A percentile compares a stretch with the other conserved stretches of the same genome.
These are phyloP conservation scores for Xerocomellus dryophilus DNA, from an alignment of 768 basidiomycete genomes.

Conservation along the genomic window DNA sequence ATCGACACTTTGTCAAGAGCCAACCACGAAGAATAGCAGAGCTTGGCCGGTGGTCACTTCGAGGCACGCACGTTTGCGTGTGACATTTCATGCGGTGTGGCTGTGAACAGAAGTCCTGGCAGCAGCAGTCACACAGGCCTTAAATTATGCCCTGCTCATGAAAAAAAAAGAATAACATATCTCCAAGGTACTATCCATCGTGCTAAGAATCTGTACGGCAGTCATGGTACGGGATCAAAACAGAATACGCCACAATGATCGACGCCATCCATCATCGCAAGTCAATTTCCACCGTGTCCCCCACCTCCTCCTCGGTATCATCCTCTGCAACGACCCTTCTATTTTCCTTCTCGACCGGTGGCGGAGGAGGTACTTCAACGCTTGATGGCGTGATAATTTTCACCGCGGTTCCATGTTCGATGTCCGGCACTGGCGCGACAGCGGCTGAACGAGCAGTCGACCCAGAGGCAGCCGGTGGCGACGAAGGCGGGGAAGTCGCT, in stretches of 20 bases:
- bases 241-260: not conserved
- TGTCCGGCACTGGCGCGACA: not conserved
- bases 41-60: too few species aligned
- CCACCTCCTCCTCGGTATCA: constrained; percentile 68
- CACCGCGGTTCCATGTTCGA: constrained; percentile 14
- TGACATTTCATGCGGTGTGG: constrained; percentile 14
- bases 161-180: constrained; percentile 8
- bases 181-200: constrained; percentile 3
- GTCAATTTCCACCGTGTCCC: constrained; percentile 73
- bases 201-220: not conserved
- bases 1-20: not conserved
- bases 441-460: constrained; percentile 10
- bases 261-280: constrained; percentile 38
- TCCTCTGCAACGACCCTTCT: constrained; percentile 46
- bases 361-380: constrained; percentile 78
- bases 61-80: constrained; percentile 2
- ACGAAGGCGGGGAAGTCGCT: constrained; percentile 32
- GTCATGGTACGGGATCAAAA: not conserved
- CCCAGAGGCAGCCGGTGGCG: constrained; percentile 23
- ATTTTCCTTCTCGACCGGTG: constrained; percentile 72
- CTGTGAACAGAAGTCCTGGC: not conserved
- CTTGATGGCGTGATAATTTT: constrained; percentile 54
- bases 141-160: not conserved
- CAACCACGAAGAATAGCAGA: not conserved
- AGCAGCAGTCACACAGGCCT: too few species aligned